phyloP scores from a whole-genome alignment of 305 asterid species.

The Fraxinus baroniana region DNA sequence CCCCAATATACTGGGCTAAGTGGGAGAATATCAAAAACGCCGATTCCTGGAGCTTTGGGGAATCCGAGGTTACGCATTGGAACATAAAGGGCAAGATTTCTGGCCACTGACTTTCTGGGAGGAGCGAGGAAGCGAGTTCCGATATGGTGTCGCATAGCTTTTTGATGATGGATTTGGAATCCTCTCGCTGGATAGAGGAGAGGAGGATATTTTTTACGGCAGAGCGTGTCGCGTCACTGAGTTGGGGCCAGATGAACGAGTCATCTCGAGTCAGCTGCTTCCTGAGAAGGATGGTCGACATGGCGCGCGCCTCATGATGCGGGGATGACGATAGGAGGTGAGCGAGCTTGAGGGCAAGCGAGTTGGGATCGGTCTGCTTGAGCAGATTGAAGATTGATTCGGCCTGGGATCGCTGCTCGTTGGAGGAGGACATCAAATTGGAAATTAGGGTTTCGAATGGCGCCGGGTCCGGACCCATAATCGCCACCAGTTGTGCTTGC shows the following conservation, averaged over 20 bases:
- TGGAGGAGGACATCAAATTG: constrained; percentile 70
- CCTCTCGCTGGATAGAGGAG: constrained; percentile 62
- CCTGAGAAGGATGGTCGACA: constrained; percentile 77
- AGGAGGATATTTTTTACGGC: constrained; percentile 60
- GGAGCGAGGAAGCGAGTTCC: constrained; percentile 71
- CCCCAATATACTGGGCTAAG: constrained; percentile 77
- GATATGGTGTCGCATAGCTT: constrained; percentile 82
- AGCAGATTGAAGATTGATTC: constrained; percentile 69
- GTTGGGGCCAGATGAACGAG: constrained; percentile 75
- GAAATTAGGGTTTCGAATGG: constrained; percentile 71
- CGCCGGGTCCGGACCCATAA: constrained; percentile 70
- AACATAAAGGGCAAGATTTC: constrained; percentile 89
- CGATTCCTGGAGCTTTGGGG: constrained; percentile 72
- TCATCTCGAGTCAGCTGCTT: constrained; percentile 83
- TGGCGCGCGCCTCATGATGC: constrained; percentile 66
- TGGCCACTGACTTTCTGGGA: constrained; percentile 79
- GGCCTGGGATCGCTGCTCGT: constrained; percentile 81
- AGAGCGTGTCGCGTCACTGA: constrained; percentile 54
- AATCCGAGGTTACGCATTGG: constrained; percentile 67
- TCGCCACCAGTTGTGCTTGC: constrained; percentile 70
- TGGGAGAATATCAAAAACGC: constrained; percentile 80
- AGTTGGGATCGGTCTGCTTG: constrained; percentile 79
- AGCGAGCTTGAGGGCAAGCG: constrained; percentile 68
- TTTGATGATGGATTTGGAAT: constrained; percentile 53
- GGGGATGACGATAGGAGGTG: constrained; percentile 59